Base-by-base conservation (phyloP, 176 grass and related monocot genomes). In the Melocanna baccifera region DNA sequence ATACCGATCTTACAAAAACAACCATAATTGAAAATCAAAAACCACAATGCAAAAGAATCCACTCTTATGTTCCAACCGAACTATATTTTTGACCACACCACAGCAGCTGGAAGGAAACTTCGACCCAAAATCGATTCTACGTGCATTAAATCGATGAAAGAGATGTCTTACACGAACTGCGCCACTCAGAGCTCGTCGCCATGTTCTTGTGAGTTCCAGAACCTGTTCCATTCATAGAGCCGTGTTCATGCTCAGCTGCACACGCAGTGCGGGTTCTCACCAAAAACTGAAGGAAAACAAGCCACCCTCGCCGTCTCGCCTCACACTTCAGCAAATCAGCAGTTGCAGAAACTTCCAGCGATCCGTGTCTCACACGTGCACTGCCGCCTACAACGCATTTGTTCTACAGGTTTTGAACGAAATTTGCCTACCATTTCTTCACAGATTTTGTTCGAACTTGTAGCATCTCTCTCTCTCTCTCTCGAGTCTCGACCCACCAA, bases 161-260 rank as follows among this genome's bases (percentile, higher is more conserved):
- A 12, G 71, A 75, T 6, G 61, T 36, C 7, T 37, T 75, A 20
- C 69, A 52, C 16, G 12, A 28, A 7, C 39, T 36, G 48, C 86
- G 7, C 79, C 72, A 51, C 71, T 69, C 39, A n/a, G 20, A 69
- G 71, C 26, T 76, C 47, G 22, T 12, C 22, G 52, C 28, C 59
- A 22, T 28, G 42, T 39, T 18, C 62, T 30, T 14, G 29, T 14
- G 29, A 9, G 0, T 39, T 68, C 28, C 2, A 67, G 39, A 81
- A 52, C 28, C 68, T 5, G 67, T 88, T 84, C 58, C 87, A 26
- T 37, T 67, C 46, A 55, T 76, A 11, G 58, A 79, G 73, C 53
- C 80, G 55, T 70, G 62, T 29, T 28, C 50, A 5, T 20, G 41
- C 37, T 57, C 39, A 47, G 25, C 10, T 47, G 16, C n/a, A 9